Evolutionary conservation across 352 stramenopile genomes (phyloP).

Genomic region (Globisporangium emineosum): DNA sequence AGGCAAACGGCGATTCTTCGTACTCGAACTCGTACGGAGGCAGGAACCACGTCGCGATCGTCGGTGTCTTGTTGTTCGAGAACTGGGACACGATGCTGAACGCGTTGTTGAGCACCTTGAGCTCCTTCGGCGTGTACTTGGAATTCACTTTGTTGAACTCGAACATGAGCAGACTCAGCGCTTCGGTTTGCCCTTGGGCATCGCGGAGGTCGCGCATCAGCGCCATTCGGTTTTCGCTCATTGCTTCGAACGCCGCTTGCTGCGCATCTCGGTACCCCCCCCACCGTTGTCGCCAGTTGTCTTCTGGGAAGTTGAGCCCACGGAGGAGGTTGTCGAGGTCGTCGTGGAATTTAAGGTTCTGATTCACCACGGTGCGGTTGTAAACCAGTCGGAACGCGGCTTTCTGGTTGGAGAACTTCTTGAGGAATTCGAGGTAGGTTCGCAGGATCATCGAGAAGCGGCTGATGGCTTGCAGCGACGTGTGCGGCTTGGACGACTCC

Average conservation of each 20-base stretch:
- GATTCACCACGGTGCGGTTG: too few species aligned
- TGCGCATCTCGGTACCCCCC: not conserved
- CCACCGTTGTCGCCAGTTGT: not conserved
- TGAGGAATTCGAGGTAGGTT: too few species aligned
- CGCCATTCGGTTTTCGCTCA: not conserved
- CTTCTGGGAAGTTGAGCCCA: too few species aligned
- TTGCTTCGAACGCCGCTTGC: not conserved
- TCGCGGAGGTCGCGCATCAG: not conserved
- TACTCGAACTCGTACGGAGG: conserved; percentile 3
- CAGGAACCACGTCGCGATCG: conserved; percentile 4
- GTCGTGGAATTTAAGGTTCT: too few species aligned
- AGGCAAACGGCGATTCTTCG: not conserved
- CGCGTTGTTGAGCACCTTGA: conserved; percentile 3
- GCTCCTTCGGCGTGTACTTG: not conserved
- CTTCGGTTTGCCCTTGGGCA: not conserved
- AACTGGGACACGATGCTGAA: not conserved
- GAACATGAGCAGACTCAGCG: not conserved
- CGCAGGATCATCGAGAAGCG: too few species aligned
- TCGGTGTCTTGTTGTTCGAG: not conserved
- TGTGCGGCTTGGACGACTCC: too few species aligned
- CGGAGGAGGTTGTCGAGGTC: too few species aligned
- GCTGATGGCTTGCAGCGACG: too few species aligned
- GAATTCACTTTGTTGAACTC: not conserved
- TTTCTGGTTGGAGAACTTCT: too few species aligned
- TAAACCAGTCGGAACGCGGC: too few species aligned